phyloP scores from a whole-genome alignment of 169 alveolate species.

The Eimeria tenella region DNA sequence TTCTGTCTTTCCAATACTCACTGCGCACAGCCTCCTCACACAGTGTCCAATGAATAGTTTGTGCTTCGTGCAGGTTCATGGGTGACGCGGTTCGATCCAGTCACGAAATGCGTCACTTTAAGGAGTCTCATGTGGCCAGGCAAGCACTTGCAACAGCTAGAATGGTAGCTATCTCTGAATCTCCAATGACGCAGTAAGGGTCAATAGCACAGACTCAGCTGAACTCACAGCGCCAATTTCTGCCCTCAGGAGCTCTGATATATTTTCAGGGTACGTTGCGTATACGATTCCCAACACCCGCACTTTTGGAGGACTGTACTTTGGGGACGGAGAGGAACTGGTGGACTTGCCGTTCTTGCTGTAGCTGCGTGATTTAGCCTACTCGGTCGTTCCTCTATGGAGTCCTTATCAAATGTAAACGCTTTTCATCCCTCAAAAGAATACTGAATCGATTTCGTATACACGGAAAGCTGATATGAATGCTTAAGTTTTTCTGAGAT shows the following conservation, averaged over 20 bases:
- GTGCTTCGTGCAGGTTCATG: constrained; percentile 70
- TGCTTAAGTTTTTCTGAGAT: too few relatives aligned
- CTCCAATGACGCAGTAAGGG: too few relatives aligned
- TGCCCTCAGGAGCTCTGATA: too few relatives aligned
- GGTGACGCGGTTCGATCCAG: constrained; percentile 71
- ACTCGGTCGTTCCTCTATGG: too few relatives aligned
- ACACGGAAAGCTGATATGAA: too few relatives aligned
- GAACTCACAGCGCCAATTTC: too few relatives aligned
- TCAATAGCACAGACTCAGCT: too few relatives aligned
- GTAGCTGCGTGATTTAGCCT: background rate
- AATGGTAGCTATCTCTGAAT: background rate
- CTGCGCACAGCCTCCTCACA: background rate
- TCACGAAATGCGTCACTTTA: constrained; percentile 52
- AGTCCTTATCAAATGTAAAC: too few relatives aligned
- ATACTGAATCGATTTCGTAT: too few relatives aligned
- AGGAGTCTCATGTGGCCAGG: constrained; percentile 79
- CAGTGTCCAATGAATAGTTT: background rate
- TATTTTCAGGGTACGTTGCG: constrained; percentile 62
- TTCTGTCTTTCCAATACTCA: too few relatives aligned
- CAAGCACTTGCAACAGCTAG: background rate
- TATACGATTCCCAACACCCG: constrained; percentile 52
- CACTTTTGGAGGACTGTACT: constrained; percentile 61
- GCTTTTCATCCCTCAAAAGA: too few relatives aligned
- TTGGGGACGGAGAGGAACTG: constrained; percentile 68
- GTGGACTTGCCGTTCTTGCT: constrained; percentile 73